Conservation (phyloP, 805 yeast species). For the Metschnikowia henanensis region DNA sequence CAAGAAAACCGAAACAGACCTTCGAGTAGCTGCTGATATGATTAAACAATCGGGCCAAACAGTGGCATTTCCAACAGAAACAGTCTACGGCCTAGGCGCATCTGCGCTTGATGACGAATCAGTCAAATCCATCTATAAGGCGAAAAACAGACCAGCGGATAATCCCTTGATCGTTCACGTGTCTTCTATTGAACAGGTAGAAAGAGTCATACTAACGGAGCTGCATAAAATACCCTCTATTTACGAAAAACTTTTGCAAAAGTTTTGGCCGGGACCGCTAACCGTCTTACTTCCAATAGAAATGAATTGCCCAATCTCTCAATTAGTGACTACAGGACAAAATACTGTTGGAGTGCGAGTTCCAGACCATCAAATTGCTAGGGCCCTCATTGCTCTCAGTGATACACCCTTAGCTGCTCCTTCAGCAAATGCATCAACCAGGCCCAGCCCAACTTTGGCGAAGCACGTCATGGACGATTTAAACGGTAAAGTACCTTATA, state of each 20-base stretch:
- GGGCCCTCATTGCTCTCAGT: constrained; percentile 82
- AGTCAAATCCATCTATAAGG: constrained; percentile 74
- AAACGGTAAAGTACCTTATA: constrained; percentile 74
- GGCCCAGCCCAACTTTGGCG: constrained; percentile 92
- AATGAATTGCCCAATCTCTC: constrained; percentile 53
- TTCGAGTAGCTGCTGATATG: constrained; percentile 48
- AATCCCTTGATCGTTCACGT: constrained; percentile 93
- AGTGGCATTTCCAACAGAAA: constrained; percentile 95
- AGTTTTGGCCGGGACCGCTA: constrained; percentile 96
- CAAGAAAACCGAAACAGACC: constrained; percentile 47
- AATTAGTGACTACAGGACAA: constrained; percentile 81
- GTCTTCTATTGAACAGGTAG: constrained; percentile 71
- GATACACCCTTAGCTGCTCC: constrained; percentile 97
- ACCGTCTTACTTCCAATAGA: constrained; percentile 77
- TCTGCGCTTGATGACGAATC: constrained; percentile 73
- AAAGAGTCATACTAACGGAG: constrained; percentile 52
- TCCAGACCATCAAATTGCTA: constrained; percentile 84
- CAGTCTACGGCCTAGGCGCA: constrained; percentile 96
- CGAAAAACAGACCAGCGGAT: constrained; percentile 93
- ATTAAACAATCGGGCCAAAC: constrained; percentile 32
- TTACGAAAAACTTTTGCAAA: constrained; percentile 61
- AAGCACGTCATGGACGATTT: constrained; percentile 82
- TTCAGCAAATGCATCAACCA: constrained; percentile 93
- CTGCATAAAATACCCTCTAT: constrained; percentile 60
- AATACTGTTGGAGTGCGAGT: constrained; percentile 89